Evolutionary conservation across 2,329 filamentous ascomycete genomes (phyloP), one percentile per base, ranked within the genome.

Genomic region (Aspergillus amoenus): DNA sequence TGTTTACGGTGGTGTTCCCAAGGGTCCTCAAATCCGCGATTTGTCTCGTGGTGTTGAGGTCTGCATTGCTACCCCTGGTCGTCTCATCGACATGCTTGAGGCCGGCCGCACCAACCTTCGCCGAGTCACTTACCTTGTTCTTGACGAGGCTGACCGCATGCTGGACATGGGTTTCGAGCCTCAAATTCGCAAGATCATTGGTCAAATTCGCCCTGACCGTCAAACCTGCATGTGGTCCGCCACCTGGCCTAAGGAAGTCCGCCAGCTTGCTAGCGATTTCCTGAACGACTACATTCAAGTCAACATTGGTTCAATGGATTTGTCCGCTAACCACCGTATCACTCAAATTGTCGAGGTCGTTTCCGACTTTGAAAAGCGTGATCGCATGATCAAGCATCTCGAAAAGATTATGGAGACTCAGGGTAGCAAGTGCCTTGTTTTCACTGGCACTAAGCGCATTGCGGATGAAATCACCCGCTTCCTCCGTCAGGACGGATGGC

Each of bases 141-240:
- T 99, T 63, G 94, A 99, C 70, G 94, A 99, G 82, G 94, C 94
- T 75, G 94, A 99, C 80, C 93, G 94, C 73, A 99, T 99, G 94
- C 84, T 99, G 75, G 94, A 99, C 81, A 99, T 99, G 94, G 94
- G 94, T 86, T 97, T 99, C 80, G 94, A 99, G 81, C 94, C 94
- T 66, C 94, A 97, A 78, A 97, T 99, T 70, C 91, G 94, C 82
- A 97, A 97, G 83, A 97, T 99, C 66, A 93, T 99, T 67, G 85
- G 89, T 63, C 94, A 99, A 81, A 97, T 97, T 78, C 91, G 94
- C 68, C 94, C 94, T 53, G 94, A 99, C 76, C 89, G 94, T 84
- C 94, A 99, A 78, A 99, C 94, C 62, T 94, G 94, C 82, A 96
- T 99, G 92, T 99, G 93, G 91, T 99, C 94, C 60, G 94, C 94